phyloP scores from a whole-genome alignment of 2,329 filamentous ascomycete genomes.

The Westerdykella sp. region DNA sequence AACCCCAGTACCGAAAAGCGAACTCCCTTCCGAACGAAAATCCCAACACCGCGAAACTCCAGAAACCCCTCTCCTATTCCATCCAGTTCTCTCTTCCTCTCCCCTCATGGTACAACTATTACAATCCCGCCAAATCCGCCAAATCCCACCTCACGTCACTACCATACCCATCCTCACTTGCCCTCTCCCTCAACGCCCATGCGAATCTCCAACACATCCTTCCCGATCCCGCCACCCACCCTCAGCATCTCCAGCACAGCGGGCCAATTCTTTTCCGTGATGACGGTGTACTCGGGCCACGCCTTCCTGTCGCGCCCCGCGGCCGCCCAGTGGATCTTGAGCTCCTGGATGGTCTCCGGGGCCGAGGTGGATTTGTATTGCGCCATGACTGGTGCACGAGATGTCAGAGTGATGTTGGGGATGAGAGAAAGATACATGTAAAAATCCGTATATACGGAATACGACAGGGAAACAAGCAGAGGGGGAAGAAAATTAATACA shows the following conservation, averaged over 20 bases:
- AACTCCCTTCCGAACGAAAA: too few species aligned
- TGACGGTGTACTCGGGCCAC: slow-evolving; percentile 31
- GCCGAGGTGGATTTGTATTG: slow-evolving; percentile 23
- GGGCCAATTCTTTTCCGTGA: slow-evolving; percentile 27
- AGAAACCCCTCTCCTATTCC: too few species aligned
- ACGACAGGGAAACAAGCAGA: not conserved
- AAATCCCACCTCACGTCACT: too few species aligned
- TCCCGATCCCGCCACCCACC: slow-evolving; percentile 10
- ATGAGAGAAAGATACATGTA: not conserved
- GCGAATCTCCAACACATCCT: slow-evolving; percentile 30
- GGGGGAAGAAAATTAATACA: slow-evolving; percentile 1
- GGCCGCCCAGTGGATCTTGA: slow-evolving; percentile 28
- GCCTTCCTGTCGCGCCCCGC: slow-evolving; percentile 23
- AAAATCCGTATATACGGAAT: too few species aligned
- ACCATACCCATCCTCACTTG: not conserved
- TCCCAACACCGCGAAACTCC: too few species aligned
- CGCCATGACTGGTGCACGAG: slow-evolving; percentile 27
- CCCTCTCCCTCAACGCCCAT: slow-evolving; percentile 12
- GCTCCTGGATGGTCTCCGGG: slow-evolving; percentile 24
- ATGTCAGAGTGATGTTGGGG: too few species aligned
- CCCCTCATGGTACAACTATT: too few species aligned
- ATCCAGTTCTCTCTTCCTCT: too few species aligned
- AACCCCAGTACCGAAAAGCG: too few species aligned
- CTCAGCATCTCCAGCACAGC: slow-evolving; percentile 27
- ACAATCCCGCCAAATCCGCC: not conserved